Evolutionary conservation across 331 rosid species (phyloP).

Genomic region (Acacia concinna): DNA sequence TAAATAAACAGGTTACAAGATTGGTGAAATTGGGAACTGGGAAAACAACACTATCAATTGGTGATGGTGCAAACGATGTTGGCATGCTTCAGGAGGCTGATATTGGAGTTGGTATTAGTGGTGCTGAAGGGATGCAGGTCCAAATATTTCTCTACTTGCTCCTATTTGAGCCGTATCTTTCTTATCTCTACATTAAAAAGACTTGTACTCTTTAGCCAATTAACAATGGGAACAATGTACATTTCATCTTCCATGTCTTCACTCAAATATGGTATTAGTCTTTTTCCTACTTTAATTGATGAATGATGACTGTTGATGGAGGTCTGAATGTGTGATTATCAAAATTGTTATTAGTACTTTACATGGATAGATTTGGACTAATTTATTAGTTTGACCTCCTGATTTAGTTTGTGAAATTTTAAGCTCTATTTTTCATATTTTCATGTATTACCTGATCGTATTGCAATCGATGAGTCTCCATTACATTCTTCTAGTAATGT

Average conservation of each 20-base stretch:
- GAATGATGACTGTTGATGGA: neutral
- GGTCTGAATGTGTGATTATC: neutral
- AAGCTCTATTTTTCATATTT: neutral
- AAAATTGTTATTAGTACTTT: neutral
- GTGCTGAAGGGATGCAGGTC: constrained; percentile 95
- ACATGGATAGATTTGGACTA: neutral
- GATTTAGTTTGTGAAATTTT: neutral
- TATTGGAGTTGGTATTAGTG: constrained; percentile 90
- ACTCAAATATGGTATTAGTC: neutral
- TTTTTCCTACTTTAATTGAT: neutral
- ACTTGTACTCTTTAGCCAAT: neutral
- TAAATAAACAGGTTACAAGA: constrained; percentile 56
- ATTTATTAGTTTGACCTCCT: neutral
- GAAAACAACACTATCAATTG: constrained; percentile 59
- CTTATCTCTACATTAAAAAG: neutral
- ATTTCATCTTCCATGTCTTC: neutral
- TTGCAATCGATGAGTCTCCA: neutral
- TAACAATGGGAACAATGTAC: neutral
- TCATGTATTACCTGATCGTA: neutral
- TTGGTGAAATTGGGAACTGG: constrained; percentile 71
- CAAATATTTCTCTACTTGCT: constrained; percentile 21
- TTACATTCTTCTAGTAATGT: neutral
- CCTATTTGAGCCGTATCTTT: neutral
- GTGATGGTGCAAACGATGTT: constrained; percentile 91
- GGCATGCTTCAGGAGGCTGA: constrained; percentile 94